Base-by-base conservation (phyloP, 1,284 basidiomycete genomes). In the Cutaneotrichosporon cutaneum region DNA sequence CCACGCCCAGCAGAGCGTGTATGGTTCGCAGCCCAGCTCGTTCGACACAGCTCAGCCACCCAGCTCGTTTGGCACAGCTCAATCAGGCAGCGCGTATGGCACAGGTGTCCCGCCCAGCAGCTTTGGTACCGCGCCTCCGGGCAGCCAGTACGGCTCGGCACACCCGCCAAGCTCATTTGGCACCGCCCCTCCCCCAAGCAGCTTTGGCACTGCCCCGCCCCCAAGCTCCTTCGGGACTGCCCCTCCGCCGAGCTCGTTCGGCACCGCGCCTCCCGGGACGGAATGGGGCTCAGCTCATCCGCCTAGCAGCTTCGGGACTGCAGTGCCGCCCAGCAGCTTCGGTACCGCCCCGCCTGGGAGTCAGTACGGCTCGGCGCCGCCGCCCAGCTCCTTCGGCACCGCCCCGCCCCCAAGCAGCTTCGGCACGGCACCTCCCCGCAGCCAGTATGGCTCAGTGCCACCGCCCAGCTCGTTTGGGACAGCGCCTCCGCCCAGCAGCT, bases 181-280 rank as follows among this genome's bases (percentile, higher is more conserved):
- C 13, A 53, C 51, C 3, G 32, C 33, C 11, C 27, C 51, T 35
- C 27, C n/a, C 16, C 50, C 27, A 32, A 51, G 50, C 26, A 32
- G 18, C 18, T 51, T 30, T 18, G 50, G 50, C 30, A 51, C 26
- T 9, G 27, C 32, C 13, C 13, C 10, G 3, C 32, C 47, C 9
- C 30, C 22, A 14, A 58, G 47, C 56, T n/a, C 48, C 54, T 61
- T 45, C n/a, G 39, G 44, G 36, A 44, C 18, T 22, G 44, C 22
- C 21, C 18, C 21, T 8, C 44, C 16, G n/a, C 5, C 44, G 10
- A 45, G 44, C 22, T 30, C 30, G 30, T 45, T 45, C 44, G 44
- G 44, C 18, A 45, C 44, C 10, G 44, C 44, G 22, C 44, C 18
- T 7, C 44, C 44, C 9, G 44, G 44, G 6, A 45, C 18, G 18